Evolutionary conservation across 805 yeast genomes (phyloP), one percentile per base, ranked within the genome.

Genomic region (Cyberlindnera suaveolens): DNA sequence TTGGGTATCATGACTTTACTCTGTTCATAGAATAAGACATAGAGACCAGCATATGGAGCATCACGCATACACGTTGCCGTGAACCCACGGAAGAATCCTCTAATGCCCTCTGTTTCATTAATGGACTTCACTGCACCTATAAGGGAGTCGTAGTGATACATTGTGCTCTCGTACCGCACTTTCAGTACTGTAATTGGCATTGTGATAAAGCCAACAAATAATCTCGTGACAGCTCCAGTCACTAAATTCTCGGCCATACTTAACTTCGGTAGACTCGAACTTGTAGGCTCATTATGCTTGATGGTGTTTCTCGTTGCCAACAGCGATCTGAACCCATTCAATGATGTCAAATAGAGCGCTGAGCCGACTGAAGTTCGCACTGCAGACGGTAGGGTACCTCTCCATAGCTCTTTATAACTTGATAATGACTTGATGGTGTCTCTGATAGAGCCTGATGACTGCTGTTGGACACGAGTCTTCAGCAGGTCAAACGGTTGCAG

Each of bases 161-260:
- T 50, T 31, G 82, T 81, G 5, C 96, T 86, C 65, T 93, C 98
- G 56, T 75, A 89, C 31, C 97, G 71, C 5, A 95, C 93, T 60
- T 93, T 93, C 26, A 93, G 64, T 4, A 93, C 80, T 0, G 99
- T 93, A 9, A 93, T 75, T 1, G 99, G 99, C 99, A 93, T 93
- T 6, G 96, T 87, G 8, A 86, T 48, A 49, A 82, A 74, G 2
- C 99, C 99, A 2, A 89, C 95, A 1, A 76, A 44, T 0, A 89
- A 88, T 44, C 99, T 70, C 1, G 95, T 81, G 3, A 80, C 53
- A 35, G 86, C 85, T 4, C 99, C 98, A 0, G 90, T 72, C 6
- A 76, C 41, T 40, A 90, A 64, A 59, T 93, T 93, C 46, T 81
- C 89, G 29, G 66, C 52, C 50, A 78, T 80, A 3, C 85, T 68